Percentiles rank a stretch among this genome's conserved stretches.
These are phyloP conservation scores for Nakazawaea populi DNA, from an alignment of 805 yeast genomes.

Conservation along the genomic window DNA sequence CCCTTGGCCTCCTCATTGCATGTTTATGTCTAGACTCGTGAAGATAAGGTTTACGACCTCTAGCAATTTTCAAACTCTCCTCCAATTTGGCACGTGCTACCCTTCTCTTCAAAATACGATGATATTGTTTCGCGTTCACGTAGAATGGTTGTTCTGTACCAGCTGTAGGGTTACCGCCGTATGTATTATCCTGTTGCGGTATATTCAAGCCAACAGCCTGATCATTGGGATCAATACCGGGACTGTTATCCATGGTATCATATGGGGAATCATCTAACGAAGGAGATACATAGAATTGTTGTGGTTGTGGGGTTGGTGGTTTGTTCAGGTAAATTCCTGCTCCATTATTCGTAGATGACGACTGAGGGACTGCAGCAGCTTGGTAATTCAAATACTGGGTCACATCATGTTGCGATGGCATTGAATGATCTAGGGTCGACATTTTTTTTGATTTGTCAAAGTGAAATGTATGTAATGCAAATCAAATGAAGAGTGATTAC, in stretches of 20 bases:
- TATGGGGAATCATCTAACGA: conserved; percentile 8
- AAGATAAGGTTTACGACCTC: conserved; percentile 88
- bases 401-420: conserved; percentile 10
- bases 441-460: not conserved
- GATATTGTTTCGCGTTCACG: conserved; percentile 97
- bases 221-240: conserved; percentile 4
- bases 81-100: conserved; percentile 91
- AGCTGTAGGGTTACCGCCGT: conserved; percentile 7
- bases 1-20: conserved; percentile 98
- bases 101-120: conserved; percentile 87
- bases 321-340: not conserved
- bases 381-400: conserved; percentile 4
- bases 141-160: conserved; percentile 82
- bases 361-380: not conserved
- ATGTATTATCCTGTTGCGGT: conserved; percentile 7
- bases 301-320: not conserved
- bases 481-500: too few species aligned
- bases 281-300: conserved; percentile 8
- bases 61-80: conserved; percentile 78
- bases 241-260: conserved; percentile 3
- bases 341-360: not conserved
- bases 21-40: conserved; percentile 98
- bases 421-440: conserved; percentile 8
- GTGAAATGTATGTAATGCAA: not conserved
- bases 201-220: not conserved